Evolutionary conservation across 2,329 filamentous ascomycete species (phyloP), one percentile per base, ranked within the genome.

Genomic region (Ophiostoma novo-ulmi): DNA sequence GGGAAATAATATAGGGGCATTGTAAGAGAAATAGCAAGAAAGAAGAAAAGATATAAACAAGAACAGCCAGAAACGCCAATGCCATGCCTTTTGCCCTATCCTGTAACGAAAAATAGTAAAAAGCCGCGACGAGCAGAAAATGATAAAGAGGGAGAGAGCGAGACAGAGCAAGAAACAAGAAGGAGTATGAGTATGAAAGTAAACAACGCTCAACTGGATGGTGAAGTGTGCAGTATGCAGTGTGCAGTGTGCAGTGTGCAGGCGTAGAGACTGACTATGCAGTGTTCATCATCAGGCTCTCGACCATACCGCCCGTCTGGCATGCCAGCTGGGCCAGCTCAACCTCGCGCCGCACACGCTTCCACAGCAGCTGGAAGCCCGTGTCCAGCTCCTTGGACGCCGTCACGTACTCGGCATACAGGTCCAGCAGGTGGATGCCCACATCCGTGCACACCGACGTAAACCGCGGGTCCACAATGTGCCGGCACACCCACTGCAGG

Each of bases 251-350:
- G 38, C 38, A 39, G 38, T 13, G 6, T 7, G 17, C 44, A 48
- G 5, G 17, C 44, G 17, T 44, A 44, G 17, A 44, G 38, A 39
- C 38, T 13, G 38, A 5, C 20, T 69, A 69, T 22, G 52, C 69
- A 73, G 78, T 69, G 77, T 82, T 84, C 69, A 85, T 83, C 76
- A 91, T 87, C 74, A 88, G 74, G 67, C 81, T 90, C 75, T 94
- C 92, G 74, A 98, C 81, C 94, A 98, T 97, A 1, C 94, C 95
- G 74, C 87, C 87, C 13, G 92, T 94, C 80, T 91, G 88, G 75
- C 88, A 89, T 1, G 94, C 94, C 77, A 91, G 85, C 80, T 97
- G 91, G 31, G 93, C 92, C 76, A 90, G 88, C 79, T 96, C 92
- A 13, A 94, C 90, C 79, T 95, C 92, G 58, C 86, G 82, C 73